These are phyloP conservation scores for Cornus florida DNA, from an alignment of 148 eudicot genomes.

Conservation along the genomic window DNA sequence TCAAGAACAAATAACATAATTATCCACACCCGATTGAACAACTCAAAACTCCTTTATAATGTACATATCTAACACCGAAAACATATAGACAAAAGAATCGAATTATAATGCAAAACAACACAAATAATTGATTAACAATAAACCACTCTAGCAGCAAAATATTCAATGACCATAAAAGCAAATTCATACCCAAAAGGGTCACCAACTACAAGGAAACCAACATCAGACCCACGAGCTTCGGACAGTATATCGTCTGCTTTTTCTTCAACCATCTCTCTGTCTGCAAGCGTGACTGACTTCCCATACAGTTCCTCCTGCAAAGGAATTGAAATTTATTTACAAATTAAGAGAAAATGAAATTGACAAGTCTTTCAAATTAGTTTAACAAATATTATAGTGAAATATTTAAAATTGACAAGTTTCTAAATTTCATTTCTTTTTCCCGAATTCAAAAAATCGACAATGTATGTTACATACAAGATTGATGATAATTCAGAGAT, in stretches of 20 bases:
- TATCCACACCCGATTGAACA: neutral
- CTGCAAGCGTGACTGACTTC: slow-evolving; percentile 63
- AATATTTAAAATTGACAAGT: neutral
- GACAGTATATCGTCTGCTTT: slow-evolving; percentile 63
- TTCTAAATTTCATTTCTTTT: neutral
- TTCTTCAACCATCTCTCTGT: slow-evolving; percentile 95
- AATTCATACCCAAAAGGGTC: slow-evolving; percentile 86
- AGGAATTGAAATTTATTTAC: neutral
- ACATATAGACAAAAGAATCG: neutral
- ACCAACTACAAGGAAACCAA: slow-evolving; percentile 91
- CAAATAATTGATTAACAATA: neutral
- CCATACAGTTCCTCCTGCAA: slow-evolving; percentile 77
- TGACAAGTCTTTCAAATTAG: neutral
- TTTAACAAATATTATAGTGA: neutral
- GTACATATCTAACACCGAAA: neutral
- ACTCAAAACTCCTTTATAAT: neutral
- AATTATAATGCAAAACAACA: neutral
- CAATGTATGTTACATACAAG: neutral
- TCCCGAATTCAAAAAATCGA: neutral
- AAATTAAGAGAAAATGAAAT: neutral
- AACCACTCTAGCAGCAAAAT: neutral
- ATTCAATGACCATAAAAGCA: neutral
- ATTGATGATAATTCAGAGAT: neutral
- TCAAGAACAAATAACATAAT: neutral
- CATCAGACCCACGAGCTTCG: slow-evolving; percentile 68